These are phyloP conservation scores for Obelidium mucronatum DNA, from an alignment of 192 early-diverging fungal species.

Conservation along the genomic window DNA sequence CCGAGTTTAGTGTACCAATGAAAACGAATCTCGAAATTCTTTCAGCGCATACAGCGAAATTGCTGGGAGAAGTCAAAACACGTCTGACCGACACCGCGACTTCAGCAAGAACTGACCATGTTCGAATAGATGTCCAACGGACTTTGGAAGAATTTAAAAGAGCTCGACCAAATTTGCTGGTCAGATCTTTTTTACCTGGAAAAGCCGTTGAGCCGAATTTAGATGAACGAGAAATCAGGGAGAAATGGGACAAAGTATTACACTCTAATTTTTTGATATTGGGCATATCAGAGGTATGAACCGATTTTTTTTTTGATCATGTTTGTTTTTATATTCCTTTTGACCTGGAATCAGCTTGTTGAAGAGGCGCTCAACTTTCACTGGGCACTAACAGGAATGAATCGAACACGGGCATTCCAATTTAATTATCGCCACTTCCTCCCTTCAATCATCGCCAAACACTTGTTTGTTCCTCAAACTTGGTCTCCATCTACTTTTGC, in stretches of 20 bases:
- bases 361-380: not conserved
- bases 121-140: not conserved
- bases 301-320: no score
- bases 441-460: not conserved
- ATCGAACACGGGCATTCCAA: not conserved
- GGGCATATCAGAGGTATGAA: constrained; percentile 1
- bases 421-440: not conserved
- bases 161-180: no score
- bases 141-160: not conserved
- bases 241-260: not conserved
- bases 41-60: no score
- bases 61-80: not conserved
- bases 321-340: no score
- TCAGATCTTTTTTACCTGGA: no score
- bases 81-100: not conserved
- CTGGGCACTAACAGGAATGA: not conserved
- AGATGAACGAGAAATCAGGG: no score
- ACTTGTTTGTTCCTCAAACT: no score
- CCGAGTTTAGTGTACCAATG: not conserved
- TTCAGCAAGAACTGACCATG: not conserved
- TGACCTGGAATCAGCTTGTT: not conserved
- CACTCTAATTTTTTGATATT: not conserved
- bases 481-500: constrained; percentile 7
- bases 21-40: not conserved
- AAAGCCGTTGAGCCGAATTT: no score